Evolutionary conservation across 129 eudicot genomes (phyloP).

Genomic region (Glebionis coronaria): DNA sequence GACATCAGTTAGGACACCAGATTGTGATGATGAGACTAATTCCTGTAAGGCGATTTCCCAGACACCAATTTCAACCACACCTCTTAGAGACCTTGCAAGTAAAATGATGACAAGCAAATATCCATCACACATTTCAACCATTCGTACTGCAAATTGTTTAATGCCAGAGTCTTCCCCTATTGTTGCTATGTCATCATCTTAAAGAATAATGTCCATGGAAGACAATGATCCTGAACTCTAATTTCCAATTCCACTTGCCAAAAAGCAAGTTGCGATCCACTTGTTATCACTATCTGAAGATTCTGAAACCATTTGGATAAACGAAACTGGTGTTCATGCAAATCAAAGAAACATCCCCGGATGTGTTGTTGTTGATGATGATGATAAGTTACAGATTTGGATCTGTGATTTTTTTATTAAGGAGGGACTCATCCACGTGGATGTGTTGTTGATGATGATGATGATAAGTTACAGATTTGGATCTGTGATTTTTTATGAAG

Average conservation of each 20-base stretch:
- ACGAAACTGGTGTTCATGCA: not conserved
- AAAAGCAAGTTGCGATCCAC: not conserved
- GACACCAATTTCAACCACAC: not conserved
- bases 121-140: constrained; percentile 13
- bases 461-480: no score
- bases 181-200: not conserved
- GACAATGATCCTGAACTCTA: constrained; percentile 18
- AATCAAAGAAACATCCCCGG: not conserved
- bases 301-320: constrained; percentile 3
- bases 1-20: constrained; percentile 3
- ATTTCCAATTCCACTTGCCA: constrained; percentile 14
- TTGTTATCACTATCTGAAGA: constrained; percentile 12
- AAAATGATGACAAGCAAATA: constrained; percentile 19
- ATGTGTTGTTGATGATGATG: no score
- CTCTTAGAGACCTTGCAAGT: constrained; percentile 17
- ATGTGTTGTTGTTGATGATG: no score
- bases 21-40: constrained; percentile 10
- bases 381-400: no score
- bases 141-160: not conserved
- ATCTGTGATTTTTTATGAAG: no score
- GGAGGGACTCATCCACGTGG: no score
- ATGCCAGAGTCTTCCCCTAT: not conserved
- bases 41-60: constrained; percentile 18
- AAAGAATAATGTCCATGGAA: constrained; percentile 15
- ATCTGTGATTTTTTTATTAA: no score